phyloP scores from a whole-genome alignment of 2,329 filamentous ascomycete species.

The Trichoderma simmonsii region DNA sequence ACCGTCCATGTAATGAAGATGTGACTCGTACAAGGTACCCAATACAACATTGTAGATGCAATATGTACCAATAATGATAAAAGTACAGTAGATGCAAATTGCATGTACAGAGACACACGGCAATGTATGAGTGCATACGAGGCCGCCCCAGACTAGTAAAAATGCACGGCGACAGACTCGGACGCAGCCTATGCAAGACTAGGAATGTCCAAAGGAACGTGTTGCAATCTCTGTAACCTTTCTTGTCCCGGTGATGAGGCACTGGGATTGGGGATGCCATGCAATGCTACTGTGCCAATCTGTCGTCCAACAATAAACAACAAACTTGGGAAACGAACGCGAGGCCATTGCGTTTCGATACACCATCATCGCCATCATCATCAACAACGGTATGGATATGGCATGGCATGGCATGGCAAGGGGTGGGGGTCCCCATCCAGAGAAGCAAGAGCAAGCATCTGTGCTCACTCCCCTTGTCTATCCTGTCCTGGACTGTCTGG shows the following conservation, averaged over 20 bases:
- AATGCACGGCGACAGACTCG: not conserved
- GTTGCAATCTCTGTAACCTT: not conserved
- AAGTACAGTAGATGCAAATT: not conserved
- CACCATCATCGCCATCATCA: not conserved
- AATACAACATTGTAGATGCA: not conserved
- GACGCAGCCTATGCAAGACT: not conserved
- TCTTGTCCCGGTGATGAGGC: not conserved
- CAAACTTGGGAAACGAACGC: slow-evolving; percentile 1
- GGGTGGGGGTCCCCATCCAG: not conserved
- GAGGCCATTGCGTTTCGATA: slow-evolving; percentile 4
- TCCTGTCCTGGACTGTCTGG: not conserved
- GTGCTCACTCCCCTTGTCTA: not conserved
- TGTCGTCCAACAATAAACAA: not conserved
- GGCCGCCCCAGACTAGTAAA: not conserved
- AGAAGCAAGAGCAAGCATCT: not conserved
- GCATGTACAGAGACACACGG: not conserved
- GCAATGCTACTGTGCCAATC: not conserved
- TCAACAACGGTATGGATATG: not conserved
- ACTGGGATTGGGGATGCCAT: not conserved
- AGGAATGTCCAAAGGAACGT: not conserved
- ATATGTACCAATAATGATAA: not conserved
- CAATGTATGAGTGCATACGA: not conserved
- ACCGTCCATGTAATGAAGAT: not conserved
- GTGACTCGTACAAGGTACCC: too few relatives aligned
- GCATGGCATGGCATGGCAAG: not conserved